Evolutionary conservation across 495 filamentous ascomycete genomes (phyloP).

Genomic region (Sphaerosporella brunnea): DNA sequence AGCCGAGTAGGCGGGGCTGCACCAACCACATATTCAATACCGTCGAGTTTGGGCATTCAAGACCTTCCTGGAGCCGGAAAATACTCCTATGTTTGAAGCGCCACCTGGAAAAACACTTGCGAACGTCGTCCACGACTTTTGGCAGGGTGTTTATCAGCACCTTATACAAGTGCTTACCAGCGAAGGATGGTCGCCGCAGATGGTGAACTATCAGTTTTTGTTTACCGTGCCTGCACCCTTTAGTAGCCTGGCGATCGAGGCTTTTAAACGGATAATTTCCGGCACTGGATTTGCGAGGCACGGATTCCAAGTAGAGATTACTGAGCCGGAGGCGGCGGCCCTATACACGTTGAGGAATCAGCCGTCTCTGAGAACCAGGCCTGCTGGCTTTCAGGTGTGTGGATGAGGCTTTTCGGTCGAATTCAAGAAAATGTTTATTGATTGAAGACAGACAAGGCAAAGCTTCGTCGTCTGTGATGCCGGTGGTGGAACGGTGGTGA

Average conservation of each 20-base stretch:
- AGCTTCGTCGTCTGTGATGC: not conserved
- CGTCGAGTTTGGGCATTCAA: constrained; percentile 9
- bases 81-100: not conserved
- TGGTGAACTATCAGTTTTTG: not conserved
- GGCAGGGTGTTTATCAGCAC: constrained; percentile 12
- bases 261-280: not conserved
- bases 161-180: not conserved
- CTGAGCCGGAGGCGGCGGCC: constrained; percentile 17
- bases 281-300: constrained; percentile 8
- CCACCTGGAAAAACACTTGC: constrained; percentile 3
- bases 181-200: not conserved
- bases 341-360: constrained; percentile 14
- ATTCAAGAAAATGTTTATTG: too few species aligned
- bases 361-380: not conserved
- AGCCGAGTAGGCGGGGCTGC: constrained; percentile 4
- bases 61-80: constrained; percentile 8
- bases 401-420: too few species aligned
- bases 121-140: constrained; percentile 9
- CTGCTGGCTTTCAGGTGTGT: too few species aligned
- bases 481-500: not conserved
- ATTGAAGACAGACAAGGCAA: not conserved
- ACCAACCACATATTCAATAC: not conserved
- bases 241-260: not conserved
- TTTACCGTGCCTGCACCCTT: not conserved
- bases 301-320: constrained; percentile 11